Base-by-base conservation (phyloP, 768 basidiomycete genomes). In the Cyathus striatus region DNA sequence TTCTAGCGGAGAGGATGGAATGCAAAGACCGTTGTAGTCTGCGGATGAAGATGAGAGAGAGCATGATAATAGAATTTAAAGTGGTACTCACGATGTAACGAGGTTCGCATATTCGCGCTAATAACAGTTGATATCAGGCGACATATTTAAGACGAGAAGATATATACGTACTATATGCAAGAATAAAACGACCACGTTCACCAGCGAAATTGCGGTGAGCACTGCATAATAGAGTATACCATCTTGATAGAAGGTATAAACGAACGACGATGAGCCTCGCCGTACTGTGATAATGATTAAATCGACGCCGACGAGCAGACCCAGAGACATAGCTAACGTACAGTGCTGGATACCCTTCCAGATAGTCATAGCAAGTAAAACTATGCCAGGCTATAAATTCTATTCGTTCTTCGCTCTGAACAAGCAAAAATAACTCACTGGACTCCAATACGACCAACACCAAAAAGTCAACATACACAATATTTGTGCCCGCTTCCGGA, bases 11-110 rank as follows among this genome's bases (percentile, higher is more conserved):
- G 22, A 41, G 22, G 13, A 41, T 26, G 16, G 40, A 21, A 21
- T 41, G 40, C n/a, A 41, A 21, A 10, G 20, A 21, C 3, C 40
- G 40, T 41, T 41, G 40, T 10, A 24, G 5, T 4, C 40, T 41
- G n/a, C n/a, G n/a, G n/a, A n/a, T n/a, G n/a, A n/a, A n/a, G n/a
- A n/a, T n/a, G n/a, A n/a, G n/a, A n/a, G n/a, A n/a, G n/a, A n/a
- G n/a, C n/a, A n/a, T n/a, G n/a, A n/a, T n/a, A n/a, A n/a, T n/a
- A n/a, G n/a, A n/a, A n/a, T n/a, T n/a, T n/a, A n/a, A n/a, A n/a
- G n/a, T n/a, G n/a, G n/a, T n/a, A n/a, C n/a, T n/a, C n/a, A n/a
- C n/a, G n/a, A n/a, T 41, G 22, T 41, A n/a, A 41, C n/a, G 6
- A 41, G 16, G 22, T 24, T 24, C 4, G 21, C 24, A n/a, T 10